These are phyloP conservation scores for Candida sphagnicola DNA, from an alignment of 805 yeast species.

Conservation along the genomic window DNA sequence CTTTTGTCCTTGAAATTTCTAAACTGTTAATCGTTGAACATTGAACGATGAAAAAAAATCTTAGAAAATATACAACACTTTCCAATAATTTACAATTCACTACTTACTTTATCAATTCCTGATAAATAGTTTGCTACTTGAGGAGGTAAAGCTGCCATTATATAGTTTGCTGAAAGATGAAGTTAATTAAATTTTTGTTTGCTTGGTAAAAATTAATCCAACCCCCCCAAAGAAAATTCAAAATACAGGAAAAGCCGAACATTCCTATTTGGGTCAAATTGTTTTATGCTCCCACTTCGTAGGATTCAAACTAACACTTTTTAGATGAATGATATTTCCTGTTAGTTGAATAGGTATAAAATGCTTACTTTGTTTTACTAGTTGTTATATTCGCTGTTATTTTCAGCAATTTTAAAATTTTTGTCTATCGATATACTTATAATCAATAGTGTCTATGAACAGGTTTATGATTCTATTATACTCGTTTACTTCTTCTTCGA, in stretches of 20 bases:
- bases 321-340: too few relatives aligned
- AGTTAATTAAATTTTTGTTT: not conserved
- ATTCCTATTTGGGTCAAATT: not conserved
- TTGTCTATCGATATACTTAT: not conserved
- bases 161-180: slow-evolving; percentile 1
- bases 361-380: too few relatives aligned
- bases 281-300: not conserved
- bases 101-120: slow-evolving; percentile 45
- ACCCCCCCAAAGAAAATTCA: not conserved
- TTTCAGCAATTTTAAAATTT: too few relatives aligned
- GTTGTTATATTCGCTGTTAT: too few relatives aligned
- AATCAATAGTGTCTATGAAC: not conserved
- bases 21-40: slow-evolving; percentile 1
- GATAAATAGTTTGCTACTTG: slow-evolving; percentile 47
- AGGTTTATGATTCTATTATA: not conserved
- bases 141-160: slow-evolving; percentile 41
- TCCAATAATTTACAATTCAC: not conserved
- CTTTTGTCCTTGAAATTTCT: slow-evolving; percentile 15
- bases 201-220: not conserved
- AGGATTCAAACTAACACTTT: too few relatives aligned
- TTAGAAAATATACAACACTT: too few relatives aligned
- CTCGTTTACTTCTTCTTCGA: slow-evolving; percentile 27
- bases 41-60: too few relatives aligned
- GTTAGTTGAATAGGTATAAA: too few relatives aligned
- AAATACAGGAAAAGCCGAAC: not conserved